These are phyloP conservation scores for Pichia sp. DNA, from an alignment of 1,139 yeast species.

Conservation along the genomic window DNA sequence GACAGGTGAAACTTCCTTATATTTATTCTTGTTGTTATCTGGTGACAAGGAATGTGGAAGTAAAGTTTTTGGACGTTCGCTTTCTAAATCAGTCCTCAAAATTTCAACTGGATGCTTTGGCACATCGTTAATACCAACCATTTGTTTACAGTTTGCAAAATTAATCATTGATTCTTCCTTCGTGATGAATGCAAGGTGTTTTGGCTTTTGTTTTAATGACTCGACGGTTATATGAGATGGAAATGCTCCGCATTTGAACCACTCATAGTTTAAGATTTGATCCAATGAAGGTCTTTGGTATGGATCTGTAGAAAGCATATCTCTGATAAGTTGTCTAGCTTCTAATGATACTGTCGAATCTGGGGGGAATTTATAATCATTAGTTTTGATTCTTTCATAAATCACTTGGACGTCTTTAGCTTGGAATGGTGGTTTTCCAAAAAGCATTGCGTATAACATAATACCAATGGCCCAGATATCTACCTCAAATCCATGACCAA, in stretches of 20 bases:
- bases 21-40: constrained; percentile 83
- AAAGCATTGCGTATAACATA: constrained; percentile 84
- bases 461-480: constrained; percentile 98
- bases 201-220: constrained; percentile 60
- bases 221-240: constrained; percentile 67
- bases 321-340: constrained; percentile 67
- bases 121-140: constrained; percentile 55
- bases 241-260: constrained; percentile 76
- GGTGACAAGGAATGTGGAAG: constrained; percentile 91
- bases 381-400: constrained; percentile 84
- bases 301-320: constrained; percentile 76
- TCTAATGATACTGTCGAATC: constrained; percentile 62
- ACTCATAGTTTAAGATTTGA: constrained; percentile 73
- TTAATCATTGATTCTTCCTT: constrained; percentile 65
- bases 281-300: constrained; percentile 74
- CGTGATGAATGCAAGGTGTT: constrained; percentile 48
- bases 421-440: constrained; percentile 97
- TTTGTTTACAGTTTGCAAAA: constrained; percentile 62
- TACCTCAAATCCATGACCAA: constrained; percentile 91
- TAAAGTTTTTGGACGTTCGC: constrained; percentile 65
- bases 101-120: constrained; percentile 64
- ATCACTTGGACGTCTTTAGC: constrained; percentile 91
- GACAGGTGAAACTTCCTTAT: constrained; percentile 57
- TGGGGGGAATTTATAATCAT: constrained; percentile 77
- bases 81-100: constrained; percentile 63